A percentile compares a stretch with the other conserved stretches of the same genome.
Conservation (phyloP, 257 asterid species). For the Datura wrightii region DNA sequence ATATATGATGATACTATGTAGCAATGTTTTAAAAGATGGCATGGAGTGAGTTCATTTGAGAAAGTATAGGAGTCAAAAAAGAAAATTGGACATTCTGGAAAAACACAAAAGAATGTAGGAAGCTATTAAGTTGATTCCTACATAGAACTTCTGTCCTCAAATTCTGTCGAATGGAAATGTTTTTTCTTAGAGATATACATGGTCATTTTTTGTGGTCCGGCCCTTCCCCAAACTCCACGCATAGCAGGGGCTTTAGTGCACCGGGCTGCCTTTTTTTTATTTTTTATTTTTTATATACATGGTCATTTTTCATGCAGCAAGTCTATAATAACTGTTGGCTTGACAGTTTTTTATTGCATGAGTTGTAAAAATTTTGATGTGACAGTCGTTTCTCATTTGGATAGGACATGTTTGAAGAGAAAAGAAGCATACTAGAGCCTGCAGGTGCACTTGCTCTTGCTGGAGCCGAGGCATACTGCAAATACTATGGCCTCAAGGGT, state of each 20-base stretch:
- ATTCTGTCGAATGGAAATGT: background rate
- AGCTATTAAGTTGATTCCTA: background rate
- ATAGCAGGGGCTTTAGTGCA: no score
- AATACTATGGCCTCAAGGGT: conserved; percentile 75
- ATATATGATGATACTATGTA: background rate
- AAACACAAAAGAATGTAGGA: background rate
- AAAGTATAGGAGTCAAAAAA: background rate
- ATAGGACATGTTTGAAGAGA: conserved; percentile 98
- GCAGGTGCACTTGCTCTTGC: conserved; percentile 98
- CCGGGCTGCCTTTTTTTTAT: no score
- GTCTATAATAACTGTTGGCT: conserved; percentile 8
- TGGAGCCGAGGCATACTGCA: conserved; percentile 97
- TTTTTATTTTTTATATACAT: background rate
- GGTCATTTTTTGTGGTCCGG: background rate
- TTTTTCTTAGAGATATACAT: background rate
- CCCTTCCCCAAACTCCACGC: no score
- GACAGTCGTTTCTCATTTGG: conserved; percentile 28
- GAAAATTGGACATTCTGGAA: background rate
- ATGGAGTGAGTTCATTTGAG: background rate
- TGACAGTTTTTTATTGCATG: background rate
- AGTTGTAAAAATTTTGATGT: background rate
- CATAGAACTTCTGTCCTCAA: conserved; percentile 16
- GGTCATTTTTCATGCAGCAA: conserved; percentile 11
- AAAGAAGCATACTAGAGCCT: conserved; percentile 92
- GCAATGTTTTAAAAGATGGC: background rate